Percentiles rank a stretch among this genome's conserved stretches.
Conservation (phyloP, 2,329 filamentous ascomycete species). For the Botryotinia globosa region DNA sequence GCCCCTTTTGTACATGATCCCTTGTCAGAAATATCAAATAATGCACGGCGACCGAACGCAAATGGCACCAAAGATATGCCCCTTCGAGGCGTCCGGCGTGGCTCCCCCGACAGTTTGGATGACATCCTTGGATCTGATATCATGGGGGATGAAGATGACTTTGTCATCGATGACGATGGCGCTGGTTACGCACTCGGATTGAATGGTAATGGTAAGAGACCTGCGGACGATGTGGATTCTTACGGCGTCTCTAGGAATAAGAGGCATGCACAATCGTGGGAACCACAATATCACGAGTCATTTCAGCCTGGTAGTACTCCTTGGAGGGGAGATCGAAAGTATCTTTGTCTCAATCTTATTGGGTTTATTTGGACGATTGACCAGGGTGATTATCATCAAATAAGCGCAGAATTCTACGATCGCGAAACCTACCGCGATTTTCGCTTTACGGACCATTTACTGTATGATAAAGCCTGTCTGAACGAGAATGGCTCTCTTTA, state of each 20-base stretch:
- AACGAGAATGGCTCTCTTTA: slow-evolving; percentile 83
- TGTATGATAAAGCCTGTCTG: slow-evolving; percentile 94
- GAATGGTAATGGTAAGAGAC: slow-evolving; percentile 63
- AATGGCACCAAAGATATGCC: slow-evolving; percentile 55
- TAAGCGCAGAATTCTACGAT: slow-evolving; percentile 97
- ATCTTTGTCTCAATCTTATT: slow-evolving; percentile 88
- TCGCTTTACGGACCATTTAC: slow-evolving; percentile 93
- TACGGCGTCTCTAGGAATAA: slow-evolving; percentile 44
- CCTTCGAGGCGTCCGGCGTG: slow-evolving; percentile 52
- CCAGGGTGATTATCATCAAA: slow-evolving; percentile 87
- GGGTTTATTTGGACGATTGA: slow-evolving; percentile 97
- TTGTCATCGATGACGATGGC: slow-evolving; percentile 92
- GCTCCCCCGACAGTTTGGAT: slow-evolving; percentile 74
- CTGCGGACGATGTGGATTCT: slow-evolving; percentile 46
- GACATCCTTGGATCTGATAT: slow-evolving; percentile 68
- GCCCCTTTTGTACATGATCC: slow-evolving; percentile 86
- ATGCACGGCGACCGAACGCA: slow-evolving; percentile 53
- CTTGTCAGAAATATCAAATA: slow-evolving; percentile 64
- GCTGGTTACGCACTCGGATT: slow-evolving; percentile 74
- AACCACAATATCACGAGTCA: slow-evolving; percentile 70
- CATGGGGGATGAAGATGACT: slow-evolving; percentile 61
- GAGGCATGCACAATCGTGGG: slow-evolving; percentile 34
- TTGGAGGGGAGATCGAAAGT: slow-evolving; percentile 91
- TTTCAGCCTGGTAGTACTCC: slow-evolving; percentile 95
- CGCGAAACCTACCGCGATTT: slow-evolving; percentile 89